phyloP scores from a whole-genome alignment of 83 land plant genomes.

The Thuja plicata region DNA sequence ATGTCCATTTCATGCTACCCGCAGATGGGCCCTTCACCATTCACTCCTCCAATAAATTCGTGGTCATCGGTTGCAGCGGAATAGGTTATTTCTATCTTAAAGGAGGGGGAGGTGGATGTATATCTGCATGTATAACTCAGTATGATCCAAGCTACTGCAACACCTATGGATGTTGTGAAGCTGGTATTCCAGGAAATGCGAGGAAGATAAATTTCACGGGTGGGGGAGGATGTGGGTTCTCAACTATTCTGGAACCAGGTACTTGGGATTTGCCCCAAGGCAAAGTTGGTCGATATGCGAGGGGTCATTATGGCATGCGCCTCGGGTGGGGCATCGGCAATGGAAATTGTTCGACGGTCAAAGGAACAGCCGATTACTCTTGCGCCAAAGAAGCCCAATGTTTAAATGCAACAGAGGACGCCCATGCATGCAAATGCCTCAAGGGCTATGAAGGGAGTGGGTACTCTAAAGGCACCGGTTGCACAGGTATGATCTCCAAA shows the following conservation, averaged over 20 bases:
- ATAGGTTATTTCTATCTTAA: background rate
- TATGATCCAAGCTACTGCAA: background rate
- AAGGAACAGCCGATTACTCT: background rate
- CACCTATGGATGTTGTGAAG: background rate
- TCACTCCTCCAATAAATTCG: too few species aligned
- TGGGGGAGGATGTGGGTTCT: constrained; percentile 11
- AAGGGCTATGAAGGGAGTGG: too few species aligned
- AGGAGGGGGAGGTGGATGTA: too few species aligned
- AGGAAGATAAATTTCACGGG: background rate
- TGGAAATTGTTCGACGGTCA: background rate
- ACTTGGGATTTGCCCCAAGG: constrained; percentile 2
- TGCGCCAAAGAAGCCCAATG: background rate
- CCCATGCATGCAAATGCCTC: background rate
- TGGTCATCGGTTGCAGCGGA: background rate
- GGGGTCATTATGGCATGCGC: background rate
- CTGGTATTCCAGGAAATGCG: constrained; percentile 1
- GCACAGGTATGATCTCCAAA: too few species aligned
- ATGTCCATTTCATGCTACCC: too few species aligned
- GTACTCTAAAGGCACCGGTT: too few species aligned
- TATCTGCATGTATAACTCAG: background rate
- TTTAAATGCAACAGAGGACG: background rate
- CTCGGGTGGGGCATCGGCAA: background rate
- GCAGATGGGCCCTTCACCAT: too few species aligned
- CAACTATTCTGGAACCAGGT: background rate
- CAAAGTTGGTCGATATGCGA: background rate